These are phyloP conservation scores for Alternaria solani DNA, from an alignment of 2,329 filamentous ascomycete species.

Conservation along the genomic window DNA sequence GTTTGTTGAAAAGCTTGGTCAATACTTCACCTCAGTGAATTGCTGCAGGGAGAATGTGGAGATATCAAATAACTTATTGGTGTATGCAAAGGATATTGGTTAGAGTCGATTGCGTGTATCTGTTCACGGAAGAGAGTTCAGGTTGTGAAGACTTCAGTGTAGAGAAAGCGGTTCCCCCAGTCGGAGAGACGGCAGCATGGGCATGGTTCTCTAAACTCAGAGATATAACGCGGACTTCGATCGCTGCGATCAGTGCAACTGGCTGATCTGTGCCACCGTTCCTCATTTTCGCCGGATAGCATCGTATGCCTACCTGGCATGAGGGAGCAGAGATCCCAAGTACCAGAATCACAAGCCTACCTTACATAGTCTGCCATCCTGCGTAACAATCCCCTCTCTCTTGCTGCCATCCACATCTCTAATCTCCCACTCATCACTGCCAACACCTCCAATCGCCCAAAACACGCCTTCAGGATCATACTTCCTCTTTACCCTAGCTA, in stretches of 20 bases:
- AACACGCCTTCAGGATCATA: conserved; percentile 39
- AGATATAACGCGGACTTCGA: too few relatives aligned
- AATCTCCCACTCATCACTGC: conserved; percentile 39
- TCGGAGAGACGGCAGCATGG: too few relatives aligned
- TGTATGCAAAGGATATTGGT: not conserved
- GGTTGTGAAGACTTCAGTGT: not conserved
- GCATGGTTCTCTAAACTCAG: too few relatives aligned
- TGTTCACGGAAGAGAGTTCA: not conserved
- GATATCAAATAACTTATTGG: too few relatives aligned
- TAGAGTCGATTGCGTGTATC: not conserved
- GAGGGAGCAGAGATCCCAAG: not conserved
- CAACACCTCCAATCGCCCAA: conserved; percentile 33
- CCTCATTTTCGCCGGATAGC: too few relatives aligned
- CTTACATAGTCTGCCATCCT: conserved; percentile 40
- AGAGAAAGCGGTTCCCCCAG: not conserved
- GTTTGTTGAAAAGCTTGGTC: too few relatives aligned
- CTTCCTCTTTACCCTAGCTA: conserved; percentile 31
- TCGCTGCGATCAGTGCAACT: too few relatives aligned
- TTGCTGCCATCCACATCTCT: conserved; percentile 23
- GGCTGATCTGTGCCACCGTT: too few relatives aligned
- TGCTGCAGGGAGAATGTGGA: too few relatives aligned
- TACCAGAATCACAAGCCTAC: not conserved
- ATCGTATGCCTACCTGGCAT: too few relatives aligned
- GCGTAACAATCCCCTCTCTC: conserved; percentile 26
- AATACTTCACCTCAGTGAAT: too few relatives aligned